These are phyloP conservation scores for Crotalaria pallida DNA, from an alignment of 306 rosid species.

Conservation along the genomic window DNA sequence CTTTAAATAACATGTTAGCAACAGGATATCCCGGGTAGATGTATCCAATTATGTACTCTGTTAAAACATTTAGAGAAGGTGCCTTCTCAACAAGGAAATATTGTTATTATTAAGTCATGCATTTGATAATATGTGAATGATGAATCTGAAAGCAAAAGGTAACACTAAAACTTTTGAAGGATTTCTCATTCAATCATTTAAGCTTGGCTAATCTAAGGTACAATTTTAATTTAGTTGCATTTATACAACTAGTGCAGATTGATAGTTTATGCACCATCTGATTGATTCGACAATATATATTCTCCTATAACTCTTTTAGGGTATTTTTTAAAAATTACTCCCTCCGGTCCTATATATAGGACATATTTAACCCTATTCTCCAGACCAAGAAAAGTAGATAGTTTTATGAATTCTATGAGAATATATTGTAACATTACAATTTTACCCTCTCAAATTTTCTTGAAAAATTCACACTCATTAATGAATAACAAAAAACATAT, in stretches of 20 bases:
- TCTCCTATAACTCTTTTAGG: too few species aligned
- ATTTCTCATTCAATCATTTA: not conserved
- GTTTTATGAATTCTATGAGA: too few species aligned
- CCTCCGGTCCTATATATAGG: too few species aligned
- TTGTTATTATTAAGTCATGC: not conserved
- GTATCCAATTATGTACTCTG: slow-evolving; percentile 76
- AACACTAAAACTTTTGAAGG: not conserved
- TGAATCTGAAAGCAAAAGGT: not conserved
- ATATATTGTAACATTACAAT: too few species aligned
- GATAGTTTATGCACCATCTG: not conserved
- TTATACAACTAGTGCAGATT: too few species aligned
- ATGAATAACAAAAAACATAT: too few species aligned
- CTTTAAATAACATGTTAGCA: slow-evolving; percentile 73
- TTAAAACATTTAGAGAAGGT: slow-evolving; percentile 61
- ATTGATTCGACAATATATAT: too few species aligned
- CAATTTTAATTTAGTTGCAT: not conserved
- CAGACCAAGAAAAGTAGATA: too few species aligned
- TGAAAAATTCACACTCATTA: too few species aligned
- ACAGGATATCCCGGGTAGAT: slow-evolving; percentile 82
- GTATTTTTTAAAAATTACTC: too few species aligned
- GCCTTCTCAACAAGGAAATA: slow-evolving; percentile 30
- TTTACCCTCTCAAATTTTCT: too few species aligned
- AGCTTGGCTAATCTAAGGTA: not conserved
- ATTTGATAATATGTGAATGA: not conserved
- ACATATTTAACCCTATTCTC: too few species aligned